Base-by-base conservation (phyloP, 768 basidiomycete genomes). In the Boletus subparvulus region DNA sequence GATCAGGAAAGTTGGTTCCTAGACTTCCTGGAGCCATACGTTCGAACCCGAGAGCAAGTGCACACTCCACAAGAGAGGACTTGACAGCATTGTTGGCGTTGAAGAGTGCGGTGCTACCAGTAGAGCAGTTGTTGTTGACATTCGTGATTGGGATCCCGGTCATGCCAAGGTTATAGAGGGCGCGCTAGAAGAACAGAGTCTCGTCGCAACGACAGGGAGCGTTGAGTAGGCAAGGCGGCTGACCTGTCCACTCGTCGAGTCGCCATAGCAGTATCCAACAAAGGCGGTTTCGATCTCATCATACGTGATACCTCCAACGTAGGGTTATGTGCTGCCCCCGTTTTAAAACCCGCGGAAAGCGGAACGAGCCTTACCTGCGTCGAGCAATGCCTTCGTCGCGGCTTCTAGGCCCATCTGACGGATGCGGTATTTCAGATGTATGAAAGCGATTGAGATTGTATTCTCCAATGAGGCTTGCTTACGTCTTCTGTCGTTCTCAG, bases 81-180 rank as follows among this genome's bases (percentile, higher is more conserved):
- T 86, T 89, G 44, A 94, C 83, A 10, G 82, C 78, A 24, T 80
- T 84, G 61, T 87, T 87, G 8, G 87, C 89, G 45, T 88, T 81
- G 69, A 81, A 90, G 21, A 94, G 77, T 6, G 92, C 90, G 0
- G 88, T 80, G 48, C 86, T 87, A 5, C 90, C 91, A 0, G 91
- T 91, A 4, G 90, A 86, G 65, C 91, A 92, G 70, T 90, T 90
- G 73, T 93, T 93, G 76, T 91, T 92, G 42, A 93, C 88, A 63
- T 93, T 94, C 48, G 87, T 80, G 65, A 94, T 86, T 0, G 92
- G 91, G 55, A 94, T 92, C 35, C 84, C 79, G 1, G 91, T 93
- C 69, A 93, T 79, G 19, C 92, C 92, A 41, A 93, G 83, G 67
- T 85, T 86, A 73, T 93, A 94, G 19, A 94, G 75, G 8, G 90